A percentile compares a stretch with the other conserved stretches of the same genome.
phyloP scores from a whole-genome alignment of 257 asterid species.

The Anisodus acutangulus region DNA sequence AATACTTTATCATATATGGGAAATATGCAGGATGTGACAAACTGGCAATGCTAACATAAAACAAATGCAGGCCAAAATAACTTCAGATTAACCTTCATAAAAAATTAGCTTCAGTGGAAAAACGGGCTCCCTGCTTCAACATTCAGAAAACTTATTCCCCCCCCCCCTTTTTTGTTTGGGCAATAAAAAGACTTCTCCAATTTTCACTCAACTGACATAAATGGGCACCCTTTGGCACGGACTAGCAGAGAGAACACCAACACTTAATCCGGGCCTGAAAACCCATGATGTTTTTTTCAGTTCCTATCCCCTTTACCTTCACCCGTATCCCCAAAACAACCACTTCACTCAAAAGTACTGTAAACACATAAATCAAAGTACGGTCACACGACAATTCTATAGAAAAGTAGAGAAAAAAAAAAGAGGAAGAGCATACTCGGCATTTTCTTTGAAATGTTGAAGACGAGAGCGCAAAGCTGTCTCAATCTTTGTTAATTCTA shows the following conservation, averaged over 20 bases:
- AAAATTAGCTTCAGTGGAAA: neutral
- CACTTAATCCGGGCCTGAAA: neutral
- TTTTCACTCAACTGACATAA: neutral
- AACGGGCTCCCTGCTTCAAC: neutral
- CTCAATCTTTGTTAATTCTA: slow-evolving; percentile 52
- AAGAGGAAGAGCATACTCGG: slow-evolving; percentile 44
- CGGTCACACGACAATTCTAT: neutral
- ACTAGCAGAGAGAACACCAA: neutral
- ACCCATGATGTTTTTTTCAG: neutral
- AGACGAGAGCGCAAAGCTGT: slow-evolving; percentile 61
- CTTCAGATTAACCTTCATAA: neutral
- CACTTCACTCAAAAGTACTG: neutral
- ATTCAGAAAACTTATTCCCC: neutral
- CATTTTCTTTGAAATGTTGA: slow-evolving; percentile 69
- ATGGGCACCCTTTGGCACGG: neutral
- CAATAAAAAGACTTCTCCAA: neutral
- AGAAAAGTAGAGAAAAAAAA: neutral
- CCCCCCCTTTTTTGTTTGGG: neutral
- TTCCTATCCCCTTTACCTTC: neutral
- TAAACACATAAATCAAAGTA: neutral
- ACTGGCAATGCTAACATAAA: neutral
- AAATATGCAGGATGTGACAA: neutral
- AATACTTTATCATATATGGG: neutral
- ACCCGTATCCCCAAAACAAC: slow-evolving; percentile 19
- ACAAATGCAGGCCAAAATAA: neutral